Evolutionary conservation across 106 monocot genomes (phyloP).

Genomic region (Dioscorea zingiberensis): DNA sequence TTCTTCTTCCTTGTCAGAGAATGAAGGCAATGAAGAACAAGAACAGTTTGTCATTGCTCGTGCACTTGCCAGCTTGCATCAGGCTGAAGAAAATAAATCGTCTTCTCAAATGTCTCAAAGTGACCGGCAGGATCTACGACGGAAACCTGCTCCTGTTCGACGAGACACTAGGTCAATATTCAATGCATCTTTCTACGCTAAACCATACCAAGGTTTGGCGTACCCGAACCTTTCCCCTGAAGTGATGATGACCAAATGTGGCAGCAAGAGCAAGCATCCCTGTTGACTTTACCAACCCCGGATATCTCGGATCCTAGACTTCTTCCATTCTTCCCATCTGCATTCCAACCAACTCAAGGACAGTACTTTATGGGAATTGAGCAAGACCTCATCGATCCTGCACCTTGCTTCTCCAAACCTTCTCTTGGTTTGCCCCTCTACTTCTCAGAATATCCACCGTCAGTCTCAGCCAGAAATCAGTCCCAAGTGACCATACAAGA

Average conservation of each 20-base stretch:
- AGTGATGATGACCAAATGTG: constrained; percentile 28
- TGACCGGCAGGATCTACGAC: constrained; percentile 8
- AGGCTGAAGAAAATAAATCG: constrained; percentile 11
- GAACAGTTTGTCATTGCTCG: constrained; percentile 33
- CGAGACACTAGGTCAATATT: constrained; percentile 1
- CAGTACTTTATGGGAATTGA: constrained; percentile 16
- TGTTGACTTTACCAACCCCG: constrained; percentile 5
- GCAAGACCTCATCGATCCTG: constrained; percentile 11
- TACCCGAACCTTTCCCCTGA: constrained; percentile 27
- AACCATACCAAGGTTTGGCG: constrained; percentile 18
- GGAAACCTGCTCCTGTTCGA: constrained; percentile 1
- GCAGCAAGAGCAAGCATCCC: constrained; percentile 31
- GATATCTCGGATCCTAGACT: constrained; percentile 8
- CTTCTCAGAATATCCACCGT: constrained; percentile 11
- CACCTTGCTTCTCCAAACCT: constrained; percentile 21
- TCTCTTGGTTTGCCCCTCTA: neutral
- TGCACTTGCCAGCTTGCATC: constrained; percentile 18
- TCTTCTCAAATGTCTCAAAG: constrained; percentile 13
- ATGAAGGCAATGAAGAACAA: constrained; percentile 27
- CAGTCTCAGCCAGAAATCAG: neutral
- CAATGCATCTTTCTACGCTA: constrained; percentile 10
- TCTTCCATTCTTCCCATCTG: constrained; percentile 13
- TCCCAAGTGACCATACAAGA: constrained; percentile 37
- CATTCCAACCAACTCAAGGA: constrained; percentile 16
- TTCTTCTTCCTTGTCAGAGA: constrained; percentile 13